Evolutionary conservation across 2,329 filamentous ascomycete genomes (phyloP).

Genomic region (Ascosphaera apis): DNA sequence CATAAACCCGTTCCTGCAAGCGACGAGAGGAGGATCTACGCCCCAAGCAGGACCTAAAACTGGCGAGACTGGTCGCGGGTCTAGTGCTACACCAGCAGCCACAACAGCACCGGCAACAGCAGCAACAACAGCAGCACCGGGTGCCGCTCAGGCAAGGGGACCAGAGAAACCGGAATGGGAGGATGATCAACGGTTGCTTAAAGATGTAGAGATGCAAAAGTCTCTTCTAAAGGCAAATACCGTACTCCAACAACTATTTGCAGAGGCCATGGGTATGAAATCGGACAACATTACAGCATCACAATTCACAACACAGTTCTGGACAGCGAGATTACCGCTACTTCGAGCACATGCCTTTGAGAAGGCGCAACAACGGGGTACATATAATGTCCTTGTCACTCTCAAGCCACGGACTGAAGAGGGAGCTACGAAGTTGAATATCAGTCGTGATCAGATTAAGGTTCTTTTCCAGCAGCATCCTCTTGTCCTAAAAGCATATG

Average conservation of each 20-base stretch:
- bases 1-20: constrained; percentile 54
- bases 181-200: constrained; percentile 55
- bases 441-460: constrained; percentile 78
- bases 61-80: constrained; percentile 2
- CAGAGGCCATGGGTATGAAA: constrained; percentile 62
- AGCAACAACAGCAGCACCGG: constrained; percentile 8
- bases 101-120: constrained; percentile 27
- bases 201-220: constrained; percentile 62
- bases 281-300: constrained; percentile 59
- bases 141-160: not conserved
- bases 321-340: constrained; percentile 68
- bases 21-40: constrained; percentile 31
- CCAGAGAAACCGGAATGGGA: constrained; percentile 42
- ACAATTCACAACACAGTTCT: constrained; percentile 81
- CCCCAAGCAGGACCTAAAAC: constrained; percentile 14
- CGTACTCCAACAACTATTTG: constrained; percentile 58
- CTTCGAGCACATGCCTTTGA: constrained; percentile 82
- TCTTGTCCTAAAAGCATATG: constrained; percentile 70
- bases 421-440: constrained; percentile 53
- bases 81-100: constrained; percentile 5
- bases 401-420: constrained; percentile 62
- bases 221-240: constrained; percentile 66
- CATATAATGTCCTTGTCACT: constrained; percentile 81
- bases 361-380: constrained; percentile 59
- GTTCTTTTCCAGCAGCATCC: constrained; percentile 87